Evolutionary conservation across 1,284 basidiomycete species (phyloP).

Genomic region (Stygiomarasmius scandens): DNA sequence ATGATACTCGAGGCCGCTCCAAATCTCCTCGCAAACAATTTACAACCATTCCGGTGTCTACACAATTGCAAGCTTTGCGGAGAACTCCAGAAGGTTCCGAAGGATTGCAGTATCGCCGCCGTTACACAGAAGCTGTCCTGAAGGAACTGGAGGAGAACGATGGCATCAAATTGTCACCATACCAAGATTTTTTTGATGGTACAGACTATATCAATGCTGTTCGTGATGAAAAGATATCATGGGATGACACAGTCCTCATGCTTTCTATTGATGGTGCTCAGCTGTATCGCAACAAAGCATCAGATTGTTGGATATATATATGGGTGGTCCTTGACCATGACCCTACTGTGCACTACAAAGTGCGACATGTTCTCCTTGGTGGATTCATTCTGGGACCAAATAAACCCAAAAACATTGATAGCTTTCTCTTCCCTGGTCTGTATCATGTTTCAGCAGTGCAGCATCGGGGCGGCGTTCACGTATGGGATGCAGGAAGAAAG

Average conservation of each 20-base stretch:
- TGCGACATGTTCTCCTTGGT: not conserved
- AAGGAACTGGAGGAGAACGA: not conserved
- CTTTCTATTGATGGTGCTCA: slow-evolving; percentile 23
- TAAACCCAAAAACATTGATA: slow-evolving; percentile 36
- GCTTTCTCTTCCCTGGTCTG: slow-evolving; percentile 36
- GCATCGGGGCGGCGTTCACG: slow-evolving; percentile 21
- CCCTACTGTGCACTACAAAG: slow-evolving; percentile 12
- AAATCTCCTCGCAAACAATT: slow-evolving; percentile 22
- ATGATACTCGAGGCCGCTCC: not conserved
- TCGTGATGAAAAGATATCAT: slow-evolving; percentile 20
- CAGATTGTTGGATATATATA: slow-evolving; percentile 21
- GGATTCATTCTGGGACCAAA: slow-evolving; percentile 26
- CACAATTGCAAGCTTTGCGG: slow-evolving; percentile 26
- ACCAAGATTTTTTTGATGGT: not conserved
- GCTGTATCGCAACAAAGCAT: slow-evolving; percentile 20
- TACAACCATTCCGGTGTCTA: slow-evolving; percentile 22
- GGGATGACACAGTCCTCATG: slow-evolving; percentile 24
- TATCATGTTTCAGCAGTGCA: slow-evolving; percentile 32
- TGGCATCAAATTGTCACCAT: not conserved
- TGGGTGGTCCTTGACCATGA: slow-evolving; percentile 16
- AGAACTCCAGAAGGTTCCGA: not conserved
- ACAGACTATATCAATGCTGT: slow-evolving; percentile 6
- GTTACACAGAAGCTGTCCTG: not conserved
- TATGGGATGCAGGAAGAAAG: slow-evolving; percentile 31
- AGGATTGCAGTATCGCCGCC: not conserved